Conservation (phyloP, 192 early-diverging fungal species). For the Coemansia sp. region DNA sequence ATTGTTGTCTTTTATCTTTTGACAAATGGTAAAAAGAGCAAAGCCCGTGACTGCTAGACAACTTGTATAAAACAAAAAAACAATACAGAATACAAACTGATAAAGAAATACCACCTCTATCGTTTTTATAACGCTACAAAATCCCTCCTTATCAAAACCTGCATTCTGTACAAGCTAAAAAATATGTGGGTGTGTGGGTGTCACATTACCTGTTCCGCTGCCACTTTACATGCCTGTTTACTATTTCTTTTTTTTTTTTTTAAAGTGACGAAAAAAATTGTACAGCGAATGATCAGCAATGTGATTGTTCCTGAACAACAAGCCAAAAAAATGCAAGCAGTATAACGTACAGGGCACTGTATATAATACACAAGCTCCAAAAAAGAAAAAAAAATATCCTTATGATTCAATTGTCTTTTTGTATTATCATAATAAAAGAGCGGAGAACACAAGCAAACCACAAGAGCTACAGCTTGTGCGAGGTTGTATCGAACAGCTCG, state of each 20-base stretch:
- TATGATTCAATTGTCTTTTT: background rate
- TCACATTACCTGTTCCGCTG: too few relatives aligned
- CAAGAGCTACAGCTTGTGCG: constrained; percentile 37
- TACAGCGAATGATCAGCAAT: constrained; percentile 1
- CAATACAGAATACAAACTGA: too few relatives aligned
- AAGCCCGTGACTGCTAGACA: too few relatives aligned
- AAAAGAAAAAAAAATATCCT: constrained; percentile 7
- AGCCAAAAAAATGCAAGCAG: background rate
- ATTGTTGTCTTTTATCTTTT: too few relatives aligned
- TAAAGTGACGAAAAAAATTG: background rate
- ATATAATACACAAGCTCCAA: background rate
- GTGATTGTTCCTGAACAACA: background rate
- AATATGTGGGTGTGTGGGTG: too few relatives aligned
- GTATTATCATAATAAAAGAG: background rate
- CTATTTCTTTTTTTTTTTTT: background rate
- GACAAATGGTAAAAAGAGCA: too few relatives aligned
- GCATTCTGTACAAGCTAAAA: background rate
- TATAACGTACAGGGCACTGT: background rate
- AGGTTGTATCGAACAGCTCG: constrained; percentile 49
- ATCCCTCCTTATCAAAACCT: background rate
- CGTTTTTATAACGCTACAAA: too few relatives aligned
- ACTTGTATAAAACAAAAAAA: too few relatives aligned
- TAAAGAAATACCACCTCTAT: too few relatives aligned
- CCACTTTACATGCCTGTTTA: constrained; percentile 3
- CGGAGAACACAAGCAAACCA: background rate